These are phyloP conservation scores for Mikania micrantha DNA, from an alignment of 129 eudicot genomes.

Conservation along the genomic window DNA sequence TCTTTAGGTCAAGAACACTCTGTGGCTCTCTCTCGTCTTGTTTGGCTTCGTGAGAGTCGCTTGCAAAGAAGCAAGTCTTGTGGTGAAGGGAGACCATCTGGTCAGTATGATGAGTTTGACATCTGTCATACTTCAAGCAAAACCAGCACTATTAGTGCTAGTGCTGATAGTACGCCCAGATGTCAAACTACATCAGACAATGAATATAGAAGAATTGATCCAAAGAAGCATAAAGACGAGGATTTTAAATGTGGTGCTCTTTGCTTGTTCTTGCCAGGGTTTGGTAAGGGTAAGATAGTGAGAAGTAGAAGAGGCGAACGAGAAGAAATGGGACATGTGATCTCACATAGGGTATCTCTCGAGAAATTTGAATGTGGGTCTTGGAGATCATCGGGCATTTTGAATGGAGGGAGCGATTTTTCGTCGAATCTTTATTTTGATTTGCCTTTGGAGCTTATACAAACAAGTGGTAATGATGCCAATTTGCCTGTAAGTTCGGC, in stretches of 20 bases:
- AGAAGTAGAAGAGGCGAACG: conserved; percentile 33
- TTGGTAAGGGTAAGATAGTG: conserved; percentile 62
- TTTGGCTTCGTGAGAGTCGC: conserved; percentile 48
- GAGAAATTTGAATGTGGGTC: conserved; percentile 91
- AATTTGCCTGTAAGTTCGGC: conserved; percentile 63
- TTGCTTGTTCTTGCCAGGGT: conserved; percentile 75
- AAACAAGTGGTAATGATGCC: conserved; percentile 51
- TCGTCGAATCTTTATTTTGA: conserved; percentile 58
- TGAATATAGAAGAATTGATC: background rate
- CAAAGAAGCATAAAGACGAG: conserved; percentile 28
- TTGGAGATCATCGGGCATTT: conserved; percentile 55
- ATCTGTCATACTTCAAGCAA: conserved; percentile 27
- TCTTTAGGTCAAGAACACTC: conserved; percentile 45
- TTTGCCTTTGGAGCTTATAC: conserved; percentile 75
- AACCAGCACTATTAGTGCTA: conserved; percentile 5
- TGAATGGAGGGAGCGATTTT: conserved; percentile 35
- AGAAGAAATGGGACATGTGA: conserved; percentile 27
- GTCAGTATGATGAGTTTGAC: conserved; percentile 59
- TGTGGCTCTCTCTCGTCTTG: conserved; percentile 51
- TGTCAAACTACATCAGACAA: conserved; percentile 8
- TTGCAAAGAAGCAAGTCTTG: conserved; percentile 67
- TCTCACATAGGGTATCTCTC: conserved; percentile 61
- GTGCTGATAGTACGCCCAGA: conserved; percentile 12
- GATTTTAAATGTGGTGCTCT: conserved; percentile 72
- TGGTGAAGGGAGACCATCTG: conserved; percentile 55